These are phyloP conservation scores for Conticribra weissflogii DNA, from an alignment of 108 stramenopile genomes.

Conservation along the genomic window DNA sequence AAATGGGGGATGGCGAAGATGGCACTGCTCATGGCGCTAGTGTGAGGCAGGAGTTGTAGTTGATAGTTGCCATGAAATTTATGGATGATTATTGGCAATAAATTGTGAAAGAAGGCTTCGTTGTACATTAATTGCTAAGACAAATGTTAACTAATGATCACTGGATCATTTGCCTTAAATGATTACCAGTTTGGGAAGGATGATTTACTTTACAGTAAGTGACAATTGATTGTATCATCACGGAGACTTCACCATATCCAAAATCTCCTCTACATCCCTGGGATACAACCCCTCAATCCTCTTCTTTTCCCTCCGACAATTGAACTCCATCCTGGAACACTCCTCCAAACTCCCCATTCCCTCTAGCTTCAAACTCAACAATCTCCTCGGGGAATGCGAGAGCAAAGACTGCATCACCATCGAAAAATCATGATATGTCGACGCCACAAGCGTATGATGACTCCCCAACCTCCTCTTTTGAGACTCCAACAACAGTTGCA, in stretches of 20 bases:
- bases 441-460: slow-evolving; percentile 46
- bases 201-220: no score
- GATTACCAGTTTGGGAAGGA: no score
- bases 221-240: no score
- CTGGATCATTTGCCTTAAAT: no score
- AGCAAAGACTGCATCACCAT: slow-evolving; percentile 62
- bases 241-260: slow-evolving; percentile 1
- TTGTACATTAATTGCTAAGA: no score
- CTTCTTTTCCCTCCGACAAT: slow-evolving; percentile 55
- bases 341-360: slow-evolving; percentile 48
- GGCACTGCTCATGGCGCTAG: not conserved
- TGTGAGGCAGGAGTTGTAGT: no score
- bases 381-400: slow-evolving; percentile 54
- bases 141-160: no score
- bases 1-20: not conserved
- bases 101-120: no score
- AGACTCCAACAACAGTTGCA: slow-evolving; percentile 22
- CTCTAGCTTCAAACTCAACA: slow-evolving; percentile 43
- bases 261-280: slow-evolving; percentile 49
- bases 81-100: no score
- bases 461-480: slow-evolving; percentile 28
- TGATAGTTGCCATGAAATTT: no score
- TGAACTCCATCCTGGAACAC: slow-evolving; percentile 61
- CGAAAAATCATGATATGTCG: slow-evolving; percentile 45
- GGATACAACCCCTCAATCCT: slow-evolving; percentile 76